phyloP scores from a whole-genome alignment of 1,139 yeast genomes.

The Geotrichum bryndzae region DNA sequence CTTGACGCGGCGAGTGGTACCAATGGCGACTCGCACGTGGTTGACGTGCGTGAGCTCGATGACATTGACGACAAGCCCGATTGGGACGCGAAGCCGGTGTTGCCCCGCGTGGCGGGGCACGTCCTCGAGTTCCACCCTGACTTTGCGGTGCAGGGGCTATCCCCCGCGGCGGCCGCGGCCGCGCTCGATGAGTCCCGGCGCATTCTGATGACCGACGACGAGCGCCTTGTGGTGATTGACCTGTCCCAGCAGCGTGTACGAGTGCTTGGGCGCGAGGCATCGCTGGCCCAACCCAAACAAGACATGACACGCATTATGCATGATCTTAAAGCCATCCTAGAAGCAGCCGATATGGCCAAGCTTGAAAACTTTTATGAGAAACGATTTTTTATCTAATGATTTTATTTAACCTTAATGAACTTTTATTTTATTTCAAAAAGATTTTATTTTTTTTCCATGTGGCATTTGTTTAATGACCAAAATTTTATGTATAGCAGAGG shows the following conservation, averaged over 20 bases:
- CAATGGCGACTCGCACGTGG: background rate
- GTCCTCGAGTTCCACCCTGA: conserved; percentile 4
- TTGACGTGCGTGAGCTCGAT: background rate
- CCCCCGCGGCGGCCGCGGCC: background rate
- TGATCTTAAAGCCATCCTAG: conserved; percentile 1
- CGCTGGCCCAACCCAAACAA: background rate
- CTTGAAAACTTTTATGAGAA: conserved; percentile 9
- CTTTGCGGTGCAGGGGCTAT: conserved; percentile 2
- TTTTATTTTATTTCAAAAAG: conserved; percentile 1
- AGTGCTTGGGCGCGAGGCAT: background rate
- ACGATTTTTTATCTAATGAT: conserved; percentile 12
- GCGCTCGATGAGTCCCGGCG: background rate
- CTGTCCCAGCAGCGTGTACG: background rate
- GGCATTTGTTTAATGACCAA: too few relatives aligned
- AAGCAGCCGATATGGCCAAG: background rate
- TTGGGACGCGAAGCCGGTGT: background rate
- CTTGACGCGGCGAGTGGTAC: background rate
- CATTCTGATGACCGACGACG: background rate
- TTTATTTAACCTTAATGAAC: conserved; percentile 7
- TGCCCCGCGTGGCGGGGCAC: conserved; percentile 5
- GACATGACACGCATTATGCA: background rate
- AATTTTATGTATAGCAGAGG: too few relatives aligned
- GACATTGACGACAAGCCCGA: background rate
- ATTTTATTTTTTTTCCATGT: too few relatives aligned
- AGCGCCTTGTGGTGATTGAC: background rate